Conservation (phyloP, 148 eudicot genomes). For the Oxyria digyna region DNA sequence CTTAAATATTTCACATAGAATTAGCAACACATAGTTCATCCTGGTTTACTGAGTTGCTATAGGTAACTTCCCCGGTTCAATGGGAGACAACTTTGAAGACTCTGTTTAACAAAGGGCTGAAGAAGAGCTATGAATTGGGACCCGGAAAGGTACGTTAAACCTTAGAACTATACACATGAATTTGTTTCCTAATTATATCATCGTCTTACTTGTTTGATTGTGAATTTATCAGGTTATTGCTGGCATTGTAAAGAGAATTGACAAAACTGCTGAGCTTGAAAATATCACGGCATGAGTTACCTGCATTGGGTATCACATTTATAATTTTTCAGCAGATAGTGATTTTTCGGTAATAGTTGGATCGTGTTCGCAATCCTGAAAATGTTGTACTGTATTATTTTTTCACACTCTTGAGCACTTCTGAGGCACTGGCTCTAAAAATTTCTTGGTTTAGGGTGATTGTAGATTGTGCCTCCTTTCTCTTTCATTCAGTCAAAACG, state of each 20-base stretch:
- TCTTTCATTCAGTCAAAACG: too few relatives aligned
- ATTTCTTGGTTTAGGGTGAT: neutral
- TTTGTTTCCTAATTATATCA: neutral
- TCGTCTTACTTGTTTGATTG: neutral
- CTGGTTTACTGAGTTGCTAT: conserved; percentile 12
- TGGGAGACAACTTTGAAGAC: conserved; percentile 90
- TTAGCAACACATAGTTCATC: neutral
- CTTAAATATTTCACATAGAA: neutral
- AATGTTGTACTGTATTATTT: neutral
- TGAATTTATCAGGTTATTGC: conserved; percentile 59
- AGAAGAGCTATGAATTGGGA: conserved; percentile 81
- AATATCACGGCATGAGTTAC: conserved; percentile 51
- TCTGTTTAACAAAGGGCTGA: conserved; percentile 54
- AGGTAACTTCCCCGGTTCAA: conserved; percentile 94
- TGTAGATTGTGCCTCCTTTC: too few relatives aligned
- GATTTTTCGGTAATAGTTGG: neutral
- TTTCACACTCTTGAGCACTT: neutral
- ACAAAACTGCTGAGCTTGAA: conserved; percentile 61
- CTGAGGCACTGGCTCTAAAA: neutral
- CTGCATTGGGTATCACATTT: too few relatives aligned
- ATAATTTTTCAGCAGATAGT: too few relatives aligned
- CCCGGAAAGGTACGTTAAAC: conserved; percentile 68
- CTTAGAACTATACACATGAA: neutral
- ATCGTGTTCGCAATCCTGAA: too few relatives aligned
- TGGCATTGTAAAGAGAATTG: conserved; percentile 83